These are phyloP conservation scores for Colletotrichum higginsianum DNA, from an alignment of 2,329 filamentous ascomycete genomes.

Conservation along the genomic window DNA sequence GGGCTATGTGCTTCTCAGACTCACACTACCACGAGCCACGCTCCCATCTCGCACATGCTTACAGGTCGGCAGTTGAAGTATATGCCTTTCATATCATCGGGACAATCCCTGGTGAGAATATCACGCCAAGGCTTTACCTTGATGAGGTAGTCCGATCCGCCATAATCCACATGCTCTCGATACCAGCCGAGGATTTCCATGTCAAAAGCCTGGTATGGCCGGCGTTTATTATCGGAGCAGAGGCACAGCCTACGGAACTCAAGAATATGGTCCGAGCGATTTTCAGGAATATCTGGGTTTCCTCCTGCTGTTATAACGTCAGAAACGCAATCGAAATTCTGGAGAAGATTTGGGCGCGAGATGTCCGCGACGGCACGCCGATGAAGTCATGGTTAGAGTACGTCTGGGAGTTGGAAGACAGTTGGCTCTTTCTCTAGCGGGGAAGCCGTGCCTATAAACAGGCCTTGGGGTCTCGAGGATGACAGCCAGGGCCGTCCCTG, in stretches of 20 bases:
- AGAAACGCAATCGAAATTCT: constrained; percentile 27
- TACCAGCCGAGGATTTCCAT: constrained; percentile 27
- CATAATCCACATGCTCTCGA: constrained; percentile 24
- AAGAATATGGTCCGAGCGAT: constrained; percentile 11
- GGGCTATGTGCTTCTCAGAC: constrained; percentile 28
- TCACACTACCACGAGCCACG: constrained; percentile 10
- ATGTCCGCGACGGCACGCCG: neutral
- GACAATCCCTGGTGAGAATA: neutral
- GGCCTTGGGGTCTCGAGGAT: neutral
- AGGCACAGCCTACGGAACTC: constrained; percentile 13
- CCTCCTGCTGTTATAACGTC: constrained; percentile 35
- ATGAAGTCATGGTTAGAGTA: constrained; percentile 23
- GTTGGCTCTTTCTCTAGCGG: constrained; percentile 30
- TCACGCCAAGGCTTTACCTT: neutral
- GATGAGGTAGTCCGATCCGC: constrained; percentile 2
- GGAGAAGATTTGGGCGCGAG: constrained; percentile 27
- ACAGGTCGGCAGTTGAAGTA: constrained; percentile 31
- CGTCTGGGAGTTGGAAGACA: constrained; percentile 32
- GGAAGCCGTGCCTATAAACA: neutral
- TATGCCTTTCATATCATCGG: constrained; percentile 23
- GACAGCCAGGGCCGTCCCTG: neutral
- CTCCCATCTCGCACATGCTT: constrained; percentile 31
- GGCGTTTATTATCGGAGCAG: constrained; percentile 28
- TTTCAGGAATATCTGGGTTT: constrained; percentile 30
- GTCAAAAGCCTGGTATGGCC: constrained; percentile 39